Percentiles rank a stretch among this genome's conserved stretches.
These are phyloP conservation scores for Lactarius akahatsu DNA, from an alignment of 768 basidiomycete species.

Conservation along the genomic window DNA sequence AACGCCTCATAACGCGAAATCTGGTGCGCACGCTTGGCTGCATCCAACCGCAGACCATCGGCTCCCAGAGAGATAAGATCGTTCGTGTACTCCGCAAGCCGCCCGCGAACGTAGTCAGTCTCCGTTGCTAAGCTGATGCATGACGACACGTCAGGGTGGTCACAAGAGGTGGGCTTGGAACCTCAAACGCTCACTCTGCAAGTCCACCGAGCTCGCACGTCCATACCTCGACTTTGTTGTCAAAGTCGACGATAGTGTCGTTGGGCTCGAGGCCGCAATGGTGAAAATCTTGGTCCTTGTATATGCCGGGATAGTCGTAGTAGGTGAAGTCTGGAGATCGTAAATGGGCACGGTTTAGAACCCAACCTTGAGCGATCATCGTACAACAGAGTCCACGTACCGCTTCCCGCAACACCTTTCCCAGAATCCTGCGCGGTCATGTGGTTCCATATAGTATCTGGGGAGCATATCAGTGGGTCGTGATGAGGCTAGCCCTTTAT, in stretches of 20 bases:
- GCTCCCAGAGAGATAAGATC: constrained; percentile 61
- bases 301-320: constrained; percentile 41
- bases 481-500: constrained; percentile 28
- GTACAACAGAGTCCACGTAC: neutral
- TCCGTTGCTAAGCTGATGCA: constrained; percentile 57
- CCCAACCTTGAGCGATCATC: no score
- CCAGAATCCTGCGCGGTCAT: constrained; percentile 56
- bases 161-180: neutral
- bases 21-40: constrained; percentile 53
- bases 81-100: constrained; percentile 56
- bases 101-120: constrained; percentile 55
- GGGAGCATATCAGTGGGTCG: constrained; percentile 27
- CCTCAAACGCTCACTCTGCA: constrained; percentile 40
- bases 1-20: neutral
- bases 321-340: constrained; percentile 43
- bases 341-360: neutral
- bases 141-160: neutral
- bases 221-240: constrained; percentile 50
- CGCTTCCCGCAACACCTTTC: constrained; percentile 25
- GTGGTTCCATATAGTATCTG: constrained; percentile 62
- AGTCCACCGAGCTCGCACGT: constrained; percentile 41
- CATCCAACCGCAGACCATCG: constrained; percentile 62
- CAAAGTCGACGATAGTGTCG: constrained; percentile 57
- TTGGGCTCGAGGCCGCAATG: constrained; percentile 56
- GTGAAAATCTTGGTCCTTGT: constrained; percentile 51